These are phyloP conservation scores for Viridothelium virens DNA, from an alignment of 495 filamentous ascomycete species.

Conservation along the genomic window DNA sequence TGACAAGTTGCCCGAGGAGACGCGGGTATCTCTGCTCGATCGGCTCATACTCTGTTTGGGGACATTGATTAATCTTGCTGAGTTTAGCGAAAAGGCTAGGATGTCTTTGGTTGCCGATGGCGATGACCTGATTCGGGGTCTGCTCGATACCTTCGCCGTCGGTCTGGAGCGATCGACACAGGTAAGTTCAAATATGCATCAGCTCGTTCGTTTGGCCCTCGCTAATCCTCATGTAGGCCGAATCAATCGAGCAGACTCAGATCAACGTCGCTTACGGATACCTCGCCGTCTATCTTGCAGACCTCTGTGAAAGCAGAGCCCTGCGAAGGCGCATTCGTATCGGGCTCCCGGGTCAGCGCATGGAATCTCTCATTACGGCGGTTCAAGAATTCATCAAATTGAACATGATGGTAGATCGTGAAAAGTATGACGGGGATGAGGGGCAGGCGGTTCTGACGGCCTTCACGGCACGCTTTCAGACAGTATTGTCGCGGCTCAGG, in stretches of 20 bases:
- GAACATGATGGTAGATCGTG: conserved; percentile 62
- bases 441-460: conserved; percentile 43
- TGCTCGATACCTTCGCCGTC: not conserved
- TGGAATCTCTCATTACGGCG: conserved; percentile 61
- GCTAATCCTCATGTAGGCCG: conserved; percentile 14
- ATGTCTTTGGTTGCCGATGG: not conserved
- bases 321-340: conserved; percentile 45
- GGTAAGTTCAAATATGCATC: not conserved
- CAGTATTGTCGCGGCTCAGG: conserved; percentile 42
- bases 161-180: not conserved
- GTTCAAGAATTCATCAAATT: conserved; percentile 78
- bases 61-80: conserved; percentile 81
- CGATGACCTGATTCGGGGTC: not conserved
- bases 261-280: conserved; percentile 88
- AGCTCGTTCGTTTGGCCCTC: not conserved
- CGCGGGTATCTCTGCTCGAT: conserved; percentile 50
- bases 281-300: conserved; percentile 74
- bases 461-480: conserved; percentile 54
- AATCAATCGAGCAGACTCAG: conserved; percentile 54
- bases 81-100: conserved; percentile 53
- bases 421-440: conserved; percentile 40
- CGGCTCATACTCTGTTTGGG: conserved; percentile 72
- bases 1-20: conserved; percentile 38
- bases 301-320: conserved; percentile 56
- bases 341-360: conserved; percentile 50